Evolutionary conservation across 208 protist species (phyloP).

Genomic region (Entamoeba moshkovskii): DNA sequence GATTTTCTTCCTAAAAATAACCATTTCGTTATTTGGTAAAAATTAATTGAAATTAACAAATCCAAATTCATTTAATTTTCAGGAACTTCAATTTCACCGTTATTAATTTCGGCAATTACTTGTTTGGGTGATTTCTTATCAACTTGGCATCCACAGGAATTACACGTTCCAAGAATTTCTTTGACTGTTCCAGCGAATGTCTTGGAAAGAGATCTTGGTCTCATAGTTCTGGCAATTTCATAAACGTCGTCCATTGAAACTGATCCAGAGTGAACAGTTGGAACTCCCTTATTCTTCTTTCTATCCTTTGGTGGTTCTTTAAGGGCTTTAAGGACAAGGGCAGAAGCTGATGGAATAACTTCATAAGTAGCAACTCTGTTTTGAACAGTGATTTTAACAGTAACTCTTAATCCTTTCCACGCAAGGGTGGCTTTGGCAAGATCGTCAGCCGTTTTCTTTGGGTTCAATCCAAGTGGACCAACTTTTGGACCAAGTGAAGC

Average conservation of each 20-base stretch:
- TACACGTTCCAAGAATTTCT: conserved; percentile 32
- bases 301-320: conserved; percentile 24
- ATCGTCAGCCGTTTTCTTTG: conserved; percentile 98
- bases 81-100: not conserved
- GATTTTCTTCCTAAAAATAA: no score
- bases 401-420: conserved; percentile 95
- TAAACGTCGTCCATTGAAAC: conserved; percentile 28
- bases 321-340: conserved; percentile 37
- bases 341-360: conserved; percentile 30
- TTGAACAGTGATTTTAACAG: conserved; percentile 86
- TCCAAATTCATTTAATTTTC: not conserved
- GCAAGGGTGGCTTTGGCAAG: conserved; percentile 90
- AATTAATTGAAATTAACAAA: no score
- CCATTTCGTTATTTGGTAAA: no score
- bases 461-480: conserved; percentile 90
- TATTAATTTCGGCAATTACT: not conserved
- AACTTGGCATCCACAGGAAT: conserved; percentile 36
- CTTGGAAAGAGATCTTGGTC: conserved; percentile 16
- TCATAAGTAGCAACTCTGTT: conserved; percentile 83
- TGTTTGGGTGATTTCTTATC: conserved; percentile 10
- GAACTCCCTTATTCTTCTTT: conserved; percentile 27
- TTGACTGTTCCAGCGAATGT: conserved; percentile 23
- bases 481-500: conserved; percentile 68
- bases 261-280: conserved; percentile 20
- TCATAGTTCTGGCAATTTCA: conserved; percentile 25